These are phyloP conservation scores for barley (Hordeum vulgare) DNA, from an alignment of 176 grass and related monocot species.

Conservation along the genomic window MorexV3_pseudomolecules_assembly NC_058522.1:563490017-563490516, in stretches of 20 bases:
- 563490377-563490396: not conserved
- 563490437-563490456: not conserved
- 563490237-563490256: not conserved
- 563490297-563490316: not conserved
- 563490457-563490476: not conserved
- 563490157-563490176: not conserved
- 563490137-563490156: not conserved
- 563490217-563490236: not conserved
- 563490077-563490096: not conserved
- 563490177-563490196: not conserved
- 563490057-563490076: not conserved
- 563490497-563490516: not conserved
- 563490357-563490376: not conserved
- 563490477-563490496: not conserved
- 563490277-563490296: not conserved
- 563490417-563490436: not conserved
- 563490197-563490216: not conserved
- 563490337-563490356: not conserved
- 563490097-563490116: not conserved
- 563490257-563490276: not conserved
- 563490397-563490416: not conserved
- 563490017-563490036: not conserved
- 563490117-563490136: not conserved
- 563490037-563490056: not conserved
- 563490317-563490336: not conserved